These are phyloP conservation scores for Oryza coarctata DNA, from an alignment of 176 grass and related monocot species.

Conservation along the genomic window DNA sequence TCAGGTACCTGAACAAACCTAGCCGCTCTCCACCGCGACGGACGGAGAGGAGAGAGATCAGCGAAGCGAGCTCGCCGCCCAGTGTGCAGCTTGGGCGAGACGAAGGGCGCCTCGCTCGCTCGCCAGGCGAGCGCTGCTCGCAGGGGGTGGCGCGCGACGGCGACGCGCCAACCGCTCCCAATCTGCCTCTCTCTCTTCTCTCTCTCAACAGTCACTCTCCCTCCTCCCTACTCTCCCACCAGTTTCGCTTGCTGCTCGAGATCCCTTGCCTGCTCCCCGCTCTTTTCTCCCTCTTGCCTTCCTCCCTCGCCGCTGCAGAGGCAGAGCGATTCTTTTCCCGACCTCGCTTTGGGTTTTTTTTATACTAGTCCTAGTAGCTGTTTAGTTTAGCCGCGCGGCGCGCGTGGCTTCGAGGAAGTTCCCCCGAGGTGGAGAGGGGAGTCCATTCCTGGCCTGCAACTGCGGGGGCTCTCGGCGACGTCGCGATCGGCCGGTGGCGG, in stretches of 20 bases:
- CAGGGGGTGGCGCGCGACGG: constrained; percentile 12
- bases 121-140: not conserved
- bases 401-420: constrained; percentile 13
- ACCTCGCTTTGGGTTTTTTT: no score
- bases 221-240: not conserved
- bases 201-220: not conserved
- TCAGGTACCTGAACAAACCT: constrained; percentile 25
- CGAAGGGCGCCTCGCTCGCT: not conserved
- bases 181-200: no score
- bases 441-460: not conserved
- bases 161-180: constrained; percentile 33
- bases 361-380: not conserved
- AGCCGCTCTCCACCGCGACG: not conserved
- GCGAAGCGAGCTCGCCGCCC: constrained; percentile 1
- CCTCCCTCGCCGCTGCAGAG: not conserved
- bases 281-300: not conserved
- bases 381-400: not conserved
- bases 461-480: not conserved
- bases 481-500: not conserved
- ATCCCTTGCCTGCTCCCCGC: constrained; percentile 14
- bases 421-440: not conserved
- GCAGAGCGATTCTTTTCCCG: not conserved
- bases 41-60: not conserved
- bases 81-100: not conserved
- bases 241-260: constrained; percentile 21